These are phyloP conservation scores for Trichosanthes cucumerina DNA, from an alignment of 306 rosid species.

Conservation along the genomic window DNA sequence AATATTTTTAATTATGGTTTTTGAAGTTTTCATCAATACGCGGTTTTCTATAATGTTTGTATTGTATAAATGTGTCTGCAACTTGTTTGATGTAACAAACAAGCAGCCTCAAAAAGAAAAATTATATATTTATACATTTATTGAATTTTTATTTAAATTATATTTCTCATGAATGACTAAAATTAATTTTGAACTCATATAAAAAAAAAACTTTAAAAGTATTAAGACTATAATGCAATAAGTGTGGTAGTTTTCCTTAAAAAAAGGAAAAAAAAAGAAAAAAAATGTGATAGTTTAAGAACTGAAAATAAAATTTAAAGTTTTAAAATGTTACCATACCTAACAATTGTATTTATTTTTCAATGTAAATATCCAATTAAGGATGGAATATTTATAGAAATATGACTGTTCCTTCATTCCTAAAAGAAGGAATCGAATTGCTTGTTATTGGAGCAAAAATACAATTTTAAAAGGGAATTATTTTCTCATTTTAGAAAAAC, in stretches of 20 bases:
- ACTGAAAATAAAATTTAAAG: too few species aligned
- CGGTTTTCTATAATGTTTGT: neutral
- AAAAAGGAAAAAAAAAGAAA: too few species aligned
- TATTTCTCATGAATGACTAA: neutral
- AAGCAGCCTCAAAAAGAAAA: neutral
- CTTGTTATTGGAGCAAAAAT: neutral
- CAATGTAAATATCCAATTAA: neutral
- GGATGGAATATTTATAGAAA: neutral
- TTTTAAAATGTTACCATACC: too few species aligned
- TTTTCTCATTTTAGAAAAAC: neutral
- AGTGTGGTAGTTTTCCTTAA: too few species aligned
- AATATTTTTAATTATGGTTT: neutral
- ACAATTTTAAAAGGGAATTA: neutral
- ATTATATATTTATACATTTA: neutral
- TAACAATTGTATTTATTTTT: neutral
- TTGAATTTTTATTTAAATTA: neutral
- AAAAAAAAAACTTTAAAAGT: too few species aligned
- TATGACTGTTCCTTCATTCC: neutral
- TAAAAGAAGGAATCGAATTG: neutral
- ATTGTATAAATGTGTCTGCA: conserved; percentile 1
- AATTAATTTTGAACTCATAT: neutral
- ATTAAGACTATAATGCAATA: neutral
- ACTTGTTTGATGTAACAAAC: neutral
- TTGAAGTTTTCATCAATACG: neutral
- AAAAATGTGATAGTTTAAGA: too few species aligned